phyloP scores from a whole-genome alignment of 2,329 filamentous ascomycete genomes.

The Drechslerella coelobrocha region DNA sequence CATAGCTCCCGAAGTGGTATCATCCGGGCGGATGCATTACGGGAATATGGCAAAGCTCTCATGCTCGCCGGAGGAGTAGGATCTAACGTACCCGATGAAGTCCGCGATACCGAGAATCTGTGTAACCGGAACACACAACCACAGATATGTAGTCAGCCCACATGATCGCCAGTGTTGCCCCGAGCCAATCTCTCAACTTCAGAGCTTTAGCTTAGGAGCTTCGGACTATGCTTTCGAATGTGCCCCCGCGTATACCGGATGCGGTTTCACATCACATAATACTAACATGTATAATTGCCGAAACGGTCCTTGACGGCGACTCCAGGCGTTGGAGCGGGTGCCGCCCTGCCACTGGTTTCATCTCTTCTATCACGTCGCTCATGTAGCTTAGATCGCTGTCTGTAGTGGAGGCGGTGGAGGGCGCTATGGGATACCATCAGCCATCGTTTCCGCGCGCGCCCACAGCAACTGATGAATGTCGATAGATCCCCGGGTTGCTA shows the following conservation, averaged over 20 bases:
- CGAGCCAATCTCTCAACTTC: not conserved
- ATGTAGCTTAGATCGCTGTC: constrained; percentile 47
- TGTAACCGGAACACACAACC: constrained; percentile 25
- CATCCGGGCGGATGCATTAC: too few relatives aligned
- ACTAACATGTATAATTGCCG: constrained; percentile 67
- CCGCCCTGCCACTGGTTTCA: constrained; percentile 23
- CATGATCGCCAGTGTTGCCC: constrained; percentile 9
- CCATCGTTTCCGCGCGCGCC: too few relatives aligned
- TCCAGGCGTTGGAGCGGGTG: constrained; percentile 72
- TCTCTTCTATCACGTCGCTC: constrained; percentile 26
- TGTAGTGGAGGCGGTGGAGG: constrained; percentile 44
- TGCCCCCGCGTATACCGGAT: not conserved
- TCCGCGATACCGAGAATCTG: constrained; percentile 44
- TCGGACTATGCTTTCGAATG: not conserved
- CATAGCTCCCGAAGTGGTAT: too few relatives aligned
- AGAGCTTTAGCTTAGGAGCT: not conserved
- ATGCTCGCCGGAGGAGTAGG: constrained; percentile 12
- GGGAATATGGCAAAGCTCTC: too few relatives aligned
- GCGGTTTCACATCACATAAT: constrained; percentile 25
- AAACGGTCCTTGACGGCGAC: constrained; percentile 70
- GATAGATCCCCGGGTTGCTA: not conserved
- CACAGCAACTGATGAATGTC: too few relatives aligned
- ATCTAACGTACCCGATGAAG: constrained; percentile 41
- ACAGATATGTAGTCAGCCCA: constrained; percentile 30
- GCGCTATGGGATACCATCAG: constrained; percentile 45